Conservation (phyloP, 768 basidiomycete genomes). For the Agrocybe chaxingu region DNA sequence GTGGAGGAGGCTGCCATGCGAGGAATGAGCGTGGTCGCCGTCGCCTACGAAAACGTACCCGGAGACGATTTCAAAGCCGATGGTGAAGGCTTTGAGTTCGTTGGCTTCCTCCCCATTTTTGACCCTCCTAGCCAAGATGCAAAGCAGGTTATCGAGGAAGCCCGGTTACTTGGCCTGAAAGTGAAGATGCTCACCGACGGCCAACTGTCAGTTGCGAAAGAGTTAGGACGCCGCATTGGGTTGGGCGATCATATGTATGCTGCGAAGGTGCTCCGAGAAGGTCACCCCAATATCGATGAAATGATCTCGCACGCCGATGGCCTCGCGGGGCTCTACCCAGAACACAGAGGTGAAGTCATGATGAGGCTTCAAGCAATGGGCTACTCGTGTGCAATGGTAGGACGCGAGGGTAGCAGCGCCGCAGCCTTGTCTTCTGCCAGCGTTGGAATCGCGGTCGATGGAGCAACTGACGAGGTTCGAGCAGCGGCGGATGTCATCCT, state of each 20-base stretch:
- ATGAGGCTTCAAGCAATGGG: constrained; percentile 96
- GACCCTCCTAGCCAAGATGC: constrained; percentile 97
- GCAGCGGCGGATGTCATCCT: constrained; percentile 98
- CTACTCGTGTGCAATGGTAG: constrained; percentile 97
- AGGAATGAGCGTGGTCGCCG: constrained; percentile 96
- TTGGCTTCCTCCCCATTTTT: constrained; percentile 96
- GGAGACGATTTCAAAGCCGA: constrained; percentile 79
- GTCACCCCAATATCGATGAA: constrained; percentile 87
- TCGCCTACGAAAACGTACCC: constrained; percentile 91
- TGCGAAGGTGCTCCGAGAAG: constrained; percentile 95
- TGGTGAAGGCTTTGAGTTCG: constrained; percentile 95
- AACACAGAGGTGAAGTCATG: constrained; percentile 99
- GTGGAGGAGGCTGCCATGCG: constrained; percentile 94
- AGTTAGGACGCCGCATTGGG: constrained; percentile 96
- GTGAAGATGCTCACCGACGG: constrained; percentile 99
- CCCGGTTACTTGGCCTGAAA: constrained; percentile 90
- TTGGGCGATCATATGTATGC: constrained; percentile 99
- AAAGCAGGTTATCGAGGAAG: constrained; percentile 98
- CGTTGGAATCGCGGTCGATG: constrained; percentile 99
- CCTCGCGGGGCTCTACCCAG: constrained; percentile 98
- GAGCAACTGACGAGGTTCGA: constrained; percentile 98
- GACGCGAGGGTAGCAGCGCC: constrained; percentile 98
- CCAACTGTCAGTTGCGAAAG: constrained; percentile 98
- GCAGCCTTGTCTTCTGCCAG: constrained; percentile 97
- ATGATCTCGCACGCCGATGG: constrained; percentile 99